Evolutionary conservation across 129 eudicot genomes (phyloP).

Genomic region (Centrapalus pauciflorus): DNA sequence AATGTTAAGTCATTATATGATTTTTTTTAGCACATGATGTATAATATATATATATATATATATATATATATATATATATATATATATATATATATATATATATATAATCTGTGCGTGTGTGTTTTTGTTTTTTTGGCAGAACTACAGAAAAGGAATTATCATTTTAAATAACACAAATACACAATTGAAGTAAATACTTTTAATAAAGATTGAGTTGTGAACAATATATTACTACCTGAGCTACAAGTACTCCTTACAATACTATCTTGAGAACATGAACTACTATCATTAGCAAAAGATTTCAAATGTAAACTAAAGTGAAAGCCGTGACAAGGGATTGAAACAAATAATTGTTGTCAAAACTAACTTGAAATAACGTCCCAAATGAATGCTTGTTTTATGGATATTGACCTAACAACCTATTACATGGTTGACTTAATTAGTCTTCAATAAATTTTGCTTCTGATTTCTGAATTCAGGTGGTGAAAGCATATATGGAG

Average conservation of each 20-base stretch:
- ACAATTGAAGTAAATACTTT: neutral
- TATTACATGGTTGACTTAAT: neutral
- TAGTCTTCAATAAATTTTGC: neutral
- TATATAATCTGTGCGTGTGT: no score
- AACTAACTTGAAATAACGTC: neutral
- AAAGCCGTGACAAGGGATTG: slow-evolving; percentile 4
- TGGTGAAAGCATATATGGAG: slow-evolving; percentile 95
- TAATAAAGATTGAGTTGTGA: neutral
- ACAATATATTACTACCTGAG: neutral
- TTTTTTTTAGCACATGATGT: neutral
- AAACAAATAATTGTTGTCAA: neutral
- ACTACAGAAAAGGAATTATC: neutral
- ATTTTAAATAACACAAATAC: neutral
- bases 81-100: no score
- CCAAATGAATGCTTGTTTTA: neutral
- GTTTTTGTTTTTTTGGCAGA: no score
- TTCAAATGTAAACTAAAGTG: neutral
- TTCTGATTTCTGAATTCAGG: slow-evolving; percentile 42
- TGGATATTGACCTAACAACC: neutral
- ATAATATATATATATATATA: no score
- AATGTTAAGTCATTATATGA: neutral
- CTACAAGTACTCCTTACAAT: neutral
- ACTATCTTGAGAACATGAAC: neutral
- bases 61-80: no score
- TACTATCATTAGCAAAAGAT: neutral